Conservation (phyloP, 140 eudicot genomes). For the Anethum foeniculum region DNA sequence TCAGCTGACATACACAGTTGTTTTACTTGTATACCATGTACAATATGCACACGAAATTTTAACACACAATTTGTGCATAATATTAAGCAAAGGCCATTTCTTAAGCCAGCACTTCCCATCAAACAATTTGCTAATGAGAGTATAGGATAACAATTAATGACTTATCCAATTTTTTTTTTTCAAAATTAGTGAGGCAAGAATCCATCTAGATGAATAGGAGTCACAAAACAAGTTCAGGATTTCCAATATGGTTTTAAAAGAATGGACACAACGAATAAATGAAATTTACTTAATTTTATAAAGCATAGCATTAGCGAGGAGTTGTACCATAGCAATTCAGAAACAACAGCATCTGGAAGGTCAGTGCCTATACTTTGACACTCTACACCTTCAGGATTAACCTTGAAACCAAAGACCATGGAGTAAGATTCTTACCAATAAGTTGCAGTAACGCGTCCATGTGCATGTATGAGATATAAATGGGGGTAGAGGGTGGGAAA, state of each 20-base stretch:
- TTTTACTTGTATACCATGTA: not conserved
- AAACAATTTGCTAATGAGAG: not conserved
- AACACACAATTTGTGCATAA: not conserved
- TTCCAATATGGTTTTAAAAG: not conserved
- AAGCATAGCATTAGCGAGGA: not conserved
- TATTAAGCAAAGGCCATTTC: not conserved
- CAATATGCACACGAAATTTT: not conserved
- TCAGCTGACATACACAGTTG: not conserved
- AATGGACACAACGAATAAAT: not conserved
- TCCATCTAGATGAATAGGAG: not conserved
- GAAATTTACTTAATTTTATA: not conserved
- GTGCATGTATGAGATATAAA: not conserved
- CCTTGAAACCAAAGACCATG: constrained; percentile 42
- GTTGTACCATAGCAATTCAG: constrained; percentile 71
- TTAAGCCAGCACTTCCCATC: not conserved
- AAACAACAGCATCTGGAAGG: constrained; percentile 53
- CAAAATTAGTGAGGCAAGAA: not conserved
- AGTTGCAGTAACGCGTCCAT: not conserved
- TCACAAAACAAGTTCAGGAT: not conserved
- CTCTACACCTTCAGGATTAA: constrained; percentile 69
- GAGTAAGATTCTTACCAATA: not conserved
- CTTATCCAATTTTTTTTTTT: not conserved
- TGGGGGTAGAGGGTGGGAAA: not conserved
- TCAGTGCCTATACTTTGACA: constrained; percentile 42
- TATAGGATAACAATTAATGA: not conserved